These are phyloP conservation scores for Aureobasidium sp. DNA, from an alignment of 2,329 filamentous ascomycete species.

Conservation along the genomic window DNA sequence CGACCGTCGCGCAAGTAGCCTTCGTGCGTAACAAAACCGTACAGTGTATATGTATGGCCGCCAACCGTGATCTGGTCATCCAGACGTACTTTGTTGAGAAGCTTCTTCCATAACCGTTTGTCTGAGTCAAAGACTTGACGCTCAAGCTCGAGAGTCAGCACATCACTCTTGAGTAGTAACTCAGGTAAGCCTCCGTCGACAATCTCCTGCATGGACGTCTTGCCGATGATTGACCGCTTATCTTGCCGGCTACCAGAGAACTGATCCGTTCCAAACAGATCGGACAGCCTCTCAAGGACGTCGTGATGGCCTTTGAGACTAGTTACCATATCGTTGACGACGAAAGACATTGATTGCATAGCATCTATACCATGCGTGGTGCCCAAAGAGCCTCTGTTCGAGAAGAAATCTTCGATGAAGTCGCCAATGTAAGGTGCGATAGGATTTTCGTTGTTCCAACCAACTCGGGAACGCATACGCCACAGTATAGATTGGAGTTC, in stretches of 20 bases:
- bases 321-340: not conserved
- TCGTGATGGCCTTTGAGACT: not conserved
- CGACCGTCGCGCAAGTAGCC: constrained; percentile 64
- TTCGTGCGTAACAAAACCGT: constrained; percentile 67
- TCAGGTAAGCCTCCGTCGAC: constrained; percentile 29
- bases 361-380: constrained; percentile 58
- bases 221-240: constrained; percentile 3
- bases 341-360: not conserved
- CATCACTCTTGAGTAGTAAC: not conserved
- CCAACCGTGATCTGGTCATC: constrained; percentile 60
- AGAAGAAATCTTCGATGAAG: not conserved
- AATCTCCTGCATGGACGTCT: constrained; percentile 46
- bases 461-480: constrained; percentile 16
- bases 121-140: constrained; percentile 63
- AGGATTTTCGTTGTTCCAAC: not conserved
- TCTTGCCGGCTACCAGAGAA: constrained; percentile 3
- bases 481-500: constrained; percentile 4
- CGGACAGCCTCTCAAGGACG: not conserved
- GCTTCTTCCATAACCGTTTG: constrained; percentile 62
- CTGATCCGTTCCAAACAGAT: not conserved
- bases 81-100: constrained; percentile 62
- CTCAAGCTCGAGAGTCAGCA: constrained; percentile 56
- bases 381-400: not conserved
- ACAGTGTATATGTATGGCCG: constrained; percentile 58
- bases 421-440: not conserved